Evolutionary conservation across 148 eudicot genomes (phyloP).

Genomic region (Vaccinium darrowii): DNA sequence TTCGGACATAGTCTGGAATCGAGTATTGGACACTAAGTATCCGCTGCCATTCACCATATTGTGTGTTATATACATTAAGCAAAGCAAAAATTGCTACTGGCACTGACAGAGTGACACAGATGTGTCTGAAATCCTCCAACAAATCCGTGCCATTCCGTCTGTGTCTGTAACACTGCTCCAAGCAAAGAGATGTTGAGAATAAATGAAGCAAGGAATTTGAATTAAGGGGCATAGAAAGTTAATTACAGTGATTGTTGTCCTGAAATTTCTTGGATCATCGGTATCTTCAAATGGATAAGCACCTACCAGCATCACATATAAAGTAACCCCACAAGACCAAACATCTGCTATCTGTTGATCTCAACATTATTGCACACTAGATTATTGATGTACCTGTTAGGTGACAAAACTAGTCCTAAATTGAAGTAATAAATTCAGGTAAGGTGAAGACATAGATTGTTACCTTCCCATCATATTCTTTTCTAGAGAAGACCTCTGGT

Average conservation of each 20-base stretch:
- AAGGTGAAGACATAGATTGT: neutral
- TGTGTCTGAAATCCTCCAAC: neutral
- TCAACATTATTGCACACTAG: slow-evolving; percentile 9
- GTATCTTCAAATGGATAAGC: slow-evolving; percentile 91
- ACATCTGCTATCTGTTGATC: slow-evolving; percentile 78
- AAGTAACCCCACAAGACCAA: slow-evolving; percentile 94
- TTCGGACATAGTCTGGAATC: slow-evolving; percentile 50
- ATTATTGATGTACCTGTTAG: neutral
- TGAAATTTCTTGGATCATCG: slow-evolving; percentile 65
- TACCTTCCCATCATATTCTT: slow-evolving; percentile 70
- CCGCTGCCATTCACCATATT: slow-evolving; percentile 42
- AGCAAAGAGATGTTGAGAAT: too few species aligned
- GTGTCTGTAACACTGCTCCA: too few species aligned
- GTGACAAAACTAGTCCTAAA: neutral
- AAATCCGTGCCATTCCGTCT: too few species aligned
- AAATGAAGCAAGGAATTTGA: too few species aligned
- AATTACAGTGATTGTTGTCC: slow-evolving; percentile 34
- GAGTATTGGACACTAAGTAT: slow-evolving; percentile 62
- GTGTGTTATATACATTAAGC: neutral
- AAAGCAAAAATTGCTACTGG: neutral
- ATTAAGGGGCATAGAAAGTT: neutral
- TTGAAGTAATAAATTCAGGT: neutral
- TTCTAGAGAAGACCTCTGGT: slow-evolving; percentile 45
- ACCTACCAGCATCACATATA: slow-evolving; percentile 86
- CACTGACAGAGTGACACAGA: slow-evolving; percentile 15